phyloP scores from a whole-genome alignment of 495 filamentous ascomycete genomes.

The Hypoxylon fuscum region DNA sequence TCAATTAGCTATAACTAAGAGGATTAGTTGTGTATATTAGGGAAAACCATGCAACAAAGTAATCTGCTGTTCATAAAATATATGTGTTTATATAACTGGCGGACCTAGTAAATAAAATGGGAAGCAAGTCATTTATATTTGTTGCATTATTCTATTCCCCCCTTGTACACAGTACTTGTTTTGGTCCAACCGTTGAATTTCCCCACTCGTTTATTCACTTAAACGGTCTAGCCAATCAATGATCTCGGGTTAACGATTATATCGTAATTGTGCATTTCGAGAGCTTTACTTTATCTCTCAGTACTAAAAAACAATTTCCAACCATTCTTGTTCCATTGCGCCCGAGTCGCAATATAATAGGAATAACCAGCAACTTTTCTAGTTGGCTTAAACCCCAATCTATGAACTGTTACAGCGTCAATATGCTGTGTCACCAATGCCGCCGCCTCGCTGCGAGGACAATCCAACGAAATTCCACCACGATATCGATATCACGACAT shows the following conservation, averaged over 20 bases:
- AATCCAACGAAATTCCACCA: constrained; percentile 21
- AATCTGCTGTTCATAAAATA: background rate
- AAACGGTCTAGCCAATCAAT: constrained; percentile 23
- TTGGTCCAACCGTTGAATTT: too few relatives aligned
- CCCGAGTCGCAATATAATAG: background rate
- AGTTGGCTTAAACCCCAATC: background rate
- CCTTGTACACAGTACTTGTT: too few relatives aligned
- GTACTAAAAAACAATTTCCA: background rate
- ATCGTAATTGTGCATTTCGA: constrained; percentile 2
- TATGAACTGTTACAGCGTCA: too few relatives aligned
- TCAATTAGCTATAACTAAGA: constrained; percentile 45
- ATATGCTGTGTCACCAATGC: constrained; percentile 32
- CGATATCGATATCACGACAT: constrained; percentile 22
- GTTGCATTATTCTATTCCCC: background rate
- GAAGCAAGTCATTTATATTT: background rate
- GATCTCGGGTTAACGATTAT: constrained; percentile 20
- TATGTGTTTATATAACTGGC: constrained; percentile 8
- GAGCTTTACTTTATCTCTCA: constrained; percentile 5
- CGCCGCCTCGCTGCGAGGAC: constrained; percentile 30
- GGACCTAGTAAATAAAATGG: constrained; percentile 9
- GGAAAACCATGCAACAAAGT: background rate
- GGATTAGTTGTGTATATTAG: constrained; percentile 2
- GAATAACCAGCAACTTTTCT: background rate
- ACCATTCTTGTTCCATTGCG: background rate
- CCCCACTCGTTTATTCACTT: background rate